Conservation (phyloP, 148 eudicot genomes). For the Hydrangea macrophylla region DNA sequence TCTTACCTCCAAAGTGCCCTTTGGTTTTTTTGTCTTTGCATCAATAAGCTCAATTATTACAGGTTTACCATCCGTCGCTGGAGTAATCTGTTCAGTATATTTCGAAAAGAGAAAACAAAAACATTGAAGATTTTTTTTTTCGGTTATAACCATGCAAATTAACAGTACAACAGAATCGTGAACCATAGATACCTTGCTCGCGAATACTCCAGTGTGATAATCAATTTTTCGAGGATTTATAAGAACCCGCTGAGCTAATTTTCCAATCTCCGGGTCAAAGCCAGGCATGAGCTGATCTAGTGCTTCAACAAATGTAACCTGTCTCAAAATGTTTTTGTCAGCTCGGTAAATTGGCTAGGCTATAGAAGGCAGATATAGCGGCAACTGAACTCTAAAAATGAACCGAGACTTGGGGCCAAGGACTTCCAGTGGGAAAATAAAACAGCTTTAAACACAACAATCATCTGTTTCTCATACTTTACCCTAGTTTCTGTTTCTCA, state of each 20-base stretch:
- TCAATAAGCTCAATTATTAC: constrained; percentile 92
- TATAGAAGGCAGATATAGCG: too few relatives aligned
- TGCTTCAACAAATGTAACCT: constrained; percentile 99
- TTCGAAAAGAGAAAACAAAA: neutral
- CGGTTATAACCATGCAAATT: constrained; percentile 6
- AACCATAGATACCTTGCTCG: constrained; percentile 67
- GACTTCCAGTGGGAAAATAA: too few relatives aligned
- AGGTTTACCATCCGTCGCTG: constrained; percentile 97
- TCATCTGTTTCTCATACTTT: neutral
- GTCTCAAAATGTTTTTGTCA: constrained; percentile 15
- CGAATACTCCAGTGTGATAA: constrained; percentile 97
- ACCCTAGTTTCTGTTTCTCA: neutral
- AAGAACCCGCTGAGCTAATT: constrained; percentile 92
- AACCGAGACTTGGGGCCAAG: too few relatives aligned
- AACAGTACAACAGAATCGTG: neutral
- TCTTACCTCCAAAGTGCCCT: constrained; percentile 83
- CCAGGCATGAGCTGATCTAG: constrained; percentile 99
- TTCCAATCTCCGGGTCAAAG: constrained; percentile 98
- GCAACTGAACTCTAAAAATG: too few relatives aligned
- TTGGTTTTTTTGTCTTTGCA: constrained; percentile 93
- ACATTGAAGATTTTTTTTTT: neutral
- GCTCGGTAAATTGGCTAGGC: constrained; percentile 1
- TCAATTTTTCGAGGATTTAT: constrained; percentile 97
- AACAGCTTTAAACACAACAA: too few relatives aligned
- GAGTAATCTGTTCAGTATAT: constrained; percentile 68